A percentile compares a stretch with the other conserved stretches of the same genome.
These are phyloP conservation scores for Aquilaria sinensis DNA, from an alignment of 345 rosid species.

Conservation along the genomic window DNA sequence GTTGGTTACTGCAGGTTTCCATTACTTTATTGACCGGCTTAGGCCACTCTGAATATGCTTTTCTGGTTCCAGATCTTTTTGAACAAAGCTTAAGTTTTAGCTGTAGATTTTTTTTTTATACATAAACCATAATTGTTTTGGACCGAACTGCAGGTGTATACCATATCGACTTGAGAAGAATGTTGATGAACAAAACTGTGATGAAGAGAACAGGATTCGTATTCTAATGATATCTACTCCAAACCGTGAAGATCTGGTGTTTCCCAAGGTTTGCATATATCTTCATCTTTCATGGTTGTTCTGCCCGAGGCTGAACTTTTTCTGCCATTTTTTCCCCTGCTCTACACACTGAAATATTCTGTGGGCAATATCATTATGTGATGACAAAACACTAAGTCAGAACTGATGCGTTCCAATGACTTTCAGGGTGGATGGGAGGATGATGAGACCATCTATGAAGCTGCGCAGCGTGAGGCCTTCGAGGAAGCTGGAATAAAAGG, in stretches of 20 bases:
- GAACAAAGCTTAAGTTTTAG: too few relatives aligned
- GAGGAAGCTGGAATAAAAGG: constrained; percentile 98
- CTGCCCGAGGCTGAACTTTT: not conserved
- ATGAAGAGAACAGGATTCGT: constrained; percentile 18
- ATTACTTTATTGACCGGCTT: too few relatives aligned
- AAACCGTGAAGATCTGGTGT: constrained; percentile 44
- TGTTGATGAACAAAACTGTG: constrained; percentile 10
- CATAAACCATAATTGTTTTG: not conserved
- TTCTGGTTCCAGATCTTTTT: too few relatives aligned
- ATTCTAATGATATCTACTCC: constrained; percentile 59
- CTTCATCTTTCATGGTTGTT: not conserved
- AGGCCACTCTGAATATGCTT: too few relatives aligned
- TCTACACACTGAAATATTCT: not conserved
- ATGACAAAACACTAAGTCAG: not conserved
- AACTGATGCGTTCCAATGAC: not conserved
- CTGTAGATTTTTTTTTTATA: too few relatives aligned
- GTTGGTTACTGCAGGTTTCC: too few relatives aligned
- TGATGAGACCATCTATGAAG: constrained; percentile 80
- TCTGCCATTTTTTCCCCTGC: not conserved
- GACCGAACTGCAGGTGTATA: constrained; percentile 32
- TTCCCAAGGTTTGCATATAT: constrained; percentile 35
- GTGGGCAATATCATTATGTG: too few relatives aligned
- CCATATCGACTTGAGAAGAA: constrained; percentile 31
- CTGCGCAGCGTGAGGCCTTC: constrained; percentile 85
- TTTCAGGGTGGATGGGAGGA: constrained; percentile 97